Base-by-base conservation (phyloP, 805 yeast genomes). In the Teunomyces tritomae region DNA sequence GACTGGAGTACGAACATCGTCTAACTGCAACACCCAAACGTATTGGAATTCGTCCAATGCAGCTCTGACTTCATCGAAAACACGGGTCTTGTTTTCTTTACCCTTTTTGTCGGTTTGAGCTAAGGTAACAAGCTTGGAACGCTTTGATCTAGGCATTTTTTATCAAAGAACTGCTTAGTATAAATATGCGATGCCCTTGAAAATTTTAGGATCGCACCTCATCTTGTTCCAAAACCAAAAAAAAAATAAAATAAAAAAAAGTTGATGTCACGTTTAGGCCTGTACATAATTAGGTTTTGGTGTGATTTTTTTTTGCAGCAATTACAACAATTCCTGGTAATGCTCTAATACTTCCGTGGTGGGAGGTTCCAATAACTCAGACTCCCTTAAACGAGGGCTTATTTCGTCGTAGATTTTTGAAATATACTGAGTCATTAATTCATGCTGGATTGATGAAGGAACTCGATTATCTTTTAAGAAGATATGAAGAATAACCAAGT, bases 91-190 rank as follows among this genome's bases (percentile, higher is more conserved):
- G 71, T 89, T 90, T 59, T 89, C 97, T 56, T 85, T 84, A 44
- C 97, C 97, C 65, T 94, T 94, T 71, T 90, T 94, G 57, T 90
- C 97, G 53, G 98, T 92, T 65, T 92, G 92, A 33, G 99, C 94
- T 58, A 94, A 77, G 10, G 98, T 88, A 51, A 94, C 96, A 58
- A 91, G 84, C 83, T 89, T 94, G 57, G 97, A 86, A 81, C 98
- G 92, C 68, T 84, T 91, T 32, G 97, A 90, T 80, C 96, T 89
- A 53, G 99, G 97, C 99, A 92, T 92, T 49, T 57, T 73, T 48
- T 36, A 20, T 11, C 11, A n/a, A 37, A 37, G 13, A 20, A 5
- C 16, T 24, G 40, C 28, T 37, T n/a, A 8, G 40, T 26, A n/a
- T 26, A 37, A 34, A 34, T 37, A 24, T 37, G 40, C 40, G 40